These are phyloP conservation scores for Paramecium pentaurelia DNA, from an alignment of 73 alveolate species.

Conservation along the genomic window DNA sequence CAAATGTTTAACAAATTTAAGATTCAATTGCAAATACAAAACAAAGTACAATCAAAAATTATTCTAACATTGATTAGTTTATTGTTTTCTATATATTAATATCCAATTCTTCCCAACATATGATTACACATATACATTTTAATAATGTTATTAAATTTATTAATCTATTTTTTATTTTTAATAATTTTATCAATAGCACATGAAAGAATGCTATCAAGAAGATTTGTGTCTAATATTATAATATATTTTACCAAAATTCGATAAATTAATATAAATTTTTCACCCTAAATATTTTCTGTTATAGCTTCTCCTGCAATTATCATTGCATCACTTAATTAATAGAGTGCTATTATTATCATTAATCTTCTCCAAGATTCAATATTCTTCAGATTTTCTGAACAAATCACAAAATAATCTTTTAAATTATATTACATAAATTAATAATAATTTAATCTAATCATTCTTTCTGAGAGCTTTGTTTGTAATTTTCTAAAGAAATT, in stretches of 20 bases:
- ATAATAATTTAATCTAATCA: not conserved
- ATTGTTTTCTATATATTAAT: not conserved
- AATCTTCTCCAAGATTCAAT: not conserved
- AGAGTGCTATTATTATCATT: not conserved
- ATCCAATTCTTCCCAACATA: not conserved
- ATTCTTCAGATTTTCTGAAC: not conserved
- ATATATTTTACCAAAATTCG: not conserved
- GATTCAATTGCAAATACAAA: slow-evolving; percentile 18
- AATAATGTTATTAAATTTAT: not conserved
- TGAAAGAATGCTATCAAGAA: not conserved
- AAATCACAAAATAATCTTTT: not conserved
- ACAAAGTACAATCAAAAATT: not conserved
- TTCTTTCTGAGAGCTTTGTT: not conserved
- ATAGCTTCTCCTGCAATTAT: not conserved
- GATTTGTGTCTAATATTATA: not conserved
- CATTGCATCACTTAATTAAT: not conserved
- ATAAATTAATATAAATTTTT: not conserved
- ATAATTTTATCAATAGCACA: not conserved
- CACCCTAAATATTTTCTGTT: not conserved
- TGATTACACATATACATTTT: not conserved
- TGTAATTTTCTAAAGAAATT: not conserved
- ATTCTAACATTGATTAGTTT: not conserved
- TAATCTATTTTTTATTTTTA: not conserved
- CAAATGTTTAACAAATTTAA: not conserved
- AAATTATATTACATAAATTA: not conserved